Percentiles rank a stretch among this genome's conserved stretches.
These are phyloP conservation scores for Eustoma russellianum DNA, from an alignment of 257 asterid genomes.

Conservation along the genomic window DNA sequence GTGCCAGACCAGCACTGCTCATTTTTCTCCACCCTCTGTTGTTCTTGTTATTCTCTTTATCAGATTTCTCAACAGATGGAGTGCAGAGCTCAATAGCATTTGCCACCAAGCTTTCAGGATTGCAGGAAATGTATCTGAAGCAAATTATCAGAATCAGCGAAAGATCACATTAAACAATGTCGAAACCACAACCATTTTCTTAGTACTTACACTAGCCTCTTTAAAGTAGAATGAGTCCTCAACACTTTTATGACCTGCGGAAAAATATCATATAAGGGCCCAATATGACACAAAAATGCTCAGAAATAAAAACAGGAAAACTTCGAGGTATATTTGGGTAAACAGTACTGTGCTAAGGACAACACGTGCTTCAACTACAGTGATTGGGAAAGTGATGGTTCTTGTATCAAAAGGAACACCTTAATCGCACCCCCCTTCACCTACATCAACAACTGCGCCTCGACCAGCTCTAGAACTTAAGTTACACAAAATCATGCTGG, in stretches of 20 bases:
- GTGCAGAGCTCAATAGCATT: conserved; percentile 98
- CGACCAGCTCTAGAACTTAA: background rate
- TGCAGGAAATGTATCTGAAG: conserved; percentile 97
- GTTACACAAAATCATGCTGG: no score
- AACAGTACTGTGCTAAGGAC: no score
- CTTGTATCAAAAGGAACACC: no score
- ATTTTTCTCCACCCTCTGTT: conserved; percentile 77
- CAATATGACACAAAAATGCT: conserved; percentile 1
- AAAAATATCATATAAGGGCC: conserved; percentile 1
- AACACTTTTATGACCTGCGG: conserved; percentile 79
- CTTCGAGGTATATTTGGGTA: no score
- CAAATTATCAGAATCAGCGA: no score
- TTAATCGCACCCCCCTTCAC: no score
- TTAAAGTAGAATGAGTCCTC: conserved; percentile 68
- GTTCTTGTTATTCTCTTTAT: no score
- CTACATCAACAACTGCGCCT: no score
- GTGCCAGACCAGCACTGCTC: conserved; percentile 89
- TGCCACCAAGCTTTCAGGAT: conserved; percentile 96
- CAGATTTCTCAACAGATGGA: no score
- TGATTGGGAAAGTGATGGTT: no score
- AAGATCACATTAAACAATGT: background rate
- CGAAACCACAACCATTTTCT: no score
- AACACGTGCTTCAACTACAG: no score
- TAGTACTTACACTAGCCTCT: conserved; percentile 85
- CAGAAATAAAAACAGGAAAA: background rate